Evolutionary conservation across 768 basidiomycete species (phyloP).

Genomic region (Mycena vulgaris): DNA sequence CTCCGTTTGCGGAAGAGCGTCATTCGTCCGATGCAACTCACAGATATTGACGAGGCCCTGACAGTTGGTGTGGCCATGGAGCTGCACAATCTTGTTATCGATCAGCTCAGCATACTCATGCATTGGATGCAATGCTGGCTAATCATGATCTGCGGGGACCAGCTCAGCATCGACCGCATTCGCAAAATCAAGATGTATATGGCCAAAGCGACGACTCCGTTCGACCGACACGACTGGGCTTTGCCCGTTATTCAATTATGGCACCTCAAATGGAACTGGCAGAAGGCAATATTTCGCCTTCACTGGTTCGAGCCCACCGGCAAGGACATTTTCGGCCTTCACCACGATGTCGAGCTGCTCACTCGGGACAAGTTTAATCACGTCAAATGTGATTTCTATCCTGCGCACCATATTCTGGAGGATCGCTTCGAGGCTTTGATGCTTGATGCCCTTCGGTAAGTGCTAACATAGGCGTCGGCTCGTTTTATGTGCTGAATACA

Average conservation of each 20-base stretch:
- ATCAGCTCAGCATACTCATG: slow-evolving; percentile 24
- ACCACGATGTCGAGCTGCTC: slow-evolving; percentile 1
- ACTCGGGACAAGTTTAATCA: slow-evolving; percentile 33
- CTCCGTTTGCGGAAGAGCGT: slow-evolving; percentile 31
- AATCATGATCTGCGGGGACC: slow-evolving; percentile 39
- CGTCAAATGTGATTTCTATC: slow-evolving; percentile 38
- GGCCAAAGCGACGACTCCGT: slow-evolving; percentile 5
- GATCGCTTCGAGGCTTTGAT: slow-evolving; percentile 34
- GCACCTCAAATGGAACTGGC: slow-evolving; percentile 40
- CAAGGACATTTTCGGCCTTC: slow-evolving; percentile 26
- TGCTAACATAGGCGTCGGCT: no score
- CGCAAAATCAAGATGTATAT: slow-evolving; percentile 34
- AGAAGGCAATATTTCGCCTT: slow-evolving; percentile 34
- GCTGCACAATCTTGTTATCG: slow-evolving; percentile 25
- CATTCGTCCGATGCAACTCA: slow-evolving; percentile 18
- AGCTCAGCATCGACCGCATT: slow-evolving; percentile 36
- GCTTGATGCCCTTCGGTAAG: slow-evolving; percentile 29
- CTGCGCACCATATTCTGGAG: slow-evolving; percentile 32
- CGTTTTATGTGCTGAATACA: neutral
- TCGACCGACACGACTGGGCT: slow-evolving; percentile 35
- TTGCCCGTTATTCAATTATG: slow-evolving; percentile 40
- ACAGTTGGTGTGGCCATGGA: slow-evolving; percentile 16
- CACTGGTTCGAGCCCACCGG: slow-evolving; percentile 30
- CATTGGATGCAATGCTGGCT: slow-evolving; percentile 7
- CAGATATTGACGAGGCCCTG: slow-evolving; percentile 37